A percentile compares a stretch with the other conserved stretches of the same genome.
Conservation (phyloP, 1,284 basidiomycete species). For the Austropuccinia psidii region DNA sequence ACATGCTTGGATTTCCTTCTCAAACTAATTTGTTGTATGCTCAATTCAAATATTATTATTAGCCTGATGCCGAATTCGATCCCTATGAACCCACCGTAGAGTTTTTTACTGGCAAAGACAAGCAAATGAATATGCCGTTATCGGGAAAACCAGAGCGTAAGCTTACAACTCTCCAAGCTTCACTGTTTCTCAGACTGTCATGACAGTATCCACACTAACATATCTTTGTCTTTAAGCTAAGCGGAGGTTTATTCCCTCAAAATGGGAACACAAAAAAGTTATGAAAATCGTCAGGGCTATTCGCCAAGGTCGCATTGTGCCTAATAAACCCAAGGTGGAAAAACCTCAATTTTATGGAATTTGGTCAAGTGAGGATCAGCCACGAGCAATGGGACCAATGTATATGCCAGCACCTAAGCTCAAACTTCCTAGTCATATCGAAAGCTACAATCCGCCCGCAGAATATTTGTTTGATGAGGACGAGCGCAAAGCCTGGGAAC, state of each 20-base stretch:
- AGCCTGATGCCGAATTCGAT: constrained; percentile 39
- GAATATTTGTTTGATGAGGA: constrained; percentile 89
- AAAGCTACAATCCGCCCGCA: constrained; percentile 97
- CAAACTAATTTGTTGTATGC: background rate
- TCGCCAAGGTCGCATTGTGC: constrained; percentile 83
- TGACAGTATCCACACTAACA: background rate
- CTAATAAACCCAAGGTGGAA: constrained; percentile 69
- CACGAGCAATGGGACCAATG: constrained; percentile 48
- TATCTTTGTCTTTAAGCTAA: constrained; percentile 55
- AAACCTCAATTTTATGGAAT: constrained; percentile 78
- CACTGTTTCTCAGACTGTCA: background rate
- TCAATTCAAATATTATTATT: constrained; percentile 7
- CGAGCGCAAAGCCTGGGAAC: constrained; percentile 77
- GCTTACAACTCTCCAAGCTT: background rate
- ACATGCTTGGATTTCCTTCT: background rate
- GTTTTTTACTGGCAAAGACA: constrained; percentile 95
- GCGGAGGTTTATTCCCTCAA: constrained; percentile 90
- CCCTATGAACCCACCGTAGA: constrained; percentile 85
- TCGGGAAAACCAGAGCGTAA: constrained; percentile 75
- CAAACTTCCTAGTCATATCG: constrained; percentile 76
- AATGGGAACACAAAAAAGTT: constrained; percentile 99
- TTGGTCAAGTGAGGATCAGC: constrained; percentile 61
- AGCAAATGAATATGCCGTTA: constrained; percentile 86
- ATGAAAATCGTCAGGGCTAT: constrained; percentile 99
- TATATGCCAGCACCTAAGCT: constrained; percentile 86